Percentiles rank a stretch among this genome's conserved stretches.
phyloP scores from a whole-genome alignment of 805 yeast genomes.

The Candida wancherniae region DNA sequence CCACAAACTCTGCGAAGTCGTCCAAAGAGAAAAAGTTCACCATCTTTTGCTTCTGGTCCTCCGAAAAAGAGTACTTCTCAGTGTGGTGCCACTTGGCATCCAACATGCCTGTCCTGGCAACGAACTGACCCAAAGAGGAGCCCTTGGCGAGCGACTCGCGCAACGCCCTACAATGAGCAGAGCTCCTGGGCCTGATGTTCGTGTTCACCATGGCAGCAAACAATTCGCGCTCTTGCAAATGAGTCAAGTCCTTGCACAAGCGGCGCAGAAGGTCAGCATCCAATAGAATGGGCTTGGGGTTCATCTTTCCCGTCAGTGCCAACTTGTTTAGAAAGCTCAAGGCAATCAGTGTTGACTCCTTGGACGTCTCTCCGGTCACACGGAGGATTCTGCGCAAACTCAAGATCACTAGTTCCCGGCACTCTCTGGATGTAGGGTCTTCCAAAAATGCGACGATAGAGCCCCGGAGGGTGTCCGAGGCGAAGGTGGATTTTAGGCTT shows the following conservation, averaged over 20 bases:
- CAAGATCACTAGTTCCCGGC: slow-evolving; percentile 14
- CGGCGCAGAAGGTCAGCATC: neutral
- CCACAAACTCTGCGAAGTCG: slow-evolving; percentile 23
- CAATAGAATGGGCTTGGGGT: slow-evolving; percentile 18
- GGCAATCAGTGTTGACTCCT: slow-evolving; percentile 17
- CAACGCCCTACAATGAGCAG: slow-evolving; percentile 13
- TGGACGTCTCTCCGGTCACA: slow-evolving; percentile 9
- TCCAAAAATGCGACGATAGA: slow-evolving; percentile 27
- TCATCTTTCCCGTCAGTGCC: slow-evolving; percentile 20
- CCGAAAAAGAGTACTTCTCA: slow-evolving; percentile 14
- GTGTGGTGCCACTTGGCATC: slow-evolving; percentile 36
- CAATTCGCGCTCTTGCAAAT: slow-evolving; percentile 15
- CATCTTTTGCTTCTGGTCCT: slow-evolving; percentile 24
- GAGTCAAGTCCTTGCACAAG: slow-evolving; percentile 1
- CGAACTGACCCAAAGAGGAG: slow-evolving; percentile 26
- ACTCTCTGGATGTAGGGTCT: slow-evolving; percentile 18
- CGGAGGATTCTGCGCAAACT: slow-evolving; percentile 15
- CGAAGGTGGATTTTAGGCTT: slow-evolving; percentile 17
- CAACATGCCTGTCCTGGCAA: slow-evolving; percentile 33
- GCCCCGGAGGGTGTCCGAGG: slow-evolving; percentile 18
- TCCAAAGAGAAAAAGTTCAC: slow-evolving; percentile 25
- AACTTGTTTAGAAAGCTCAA: slow-evolving; percentile 25
- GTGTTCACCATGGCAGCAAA: slow-evolving; percentile 28
- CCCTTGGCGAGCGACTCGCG: slow-evolving; percentile 25
- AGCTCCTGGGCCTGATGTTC: slow-evolving; percentile 28